Percentiles rank a stretch among this genome's conserved stretches.
These are phyloP conservation scores for Stephanodiscus triporus DNA, from an alignment of 108 stramenopile genomes.

Conservation along the genomic window DNA sequence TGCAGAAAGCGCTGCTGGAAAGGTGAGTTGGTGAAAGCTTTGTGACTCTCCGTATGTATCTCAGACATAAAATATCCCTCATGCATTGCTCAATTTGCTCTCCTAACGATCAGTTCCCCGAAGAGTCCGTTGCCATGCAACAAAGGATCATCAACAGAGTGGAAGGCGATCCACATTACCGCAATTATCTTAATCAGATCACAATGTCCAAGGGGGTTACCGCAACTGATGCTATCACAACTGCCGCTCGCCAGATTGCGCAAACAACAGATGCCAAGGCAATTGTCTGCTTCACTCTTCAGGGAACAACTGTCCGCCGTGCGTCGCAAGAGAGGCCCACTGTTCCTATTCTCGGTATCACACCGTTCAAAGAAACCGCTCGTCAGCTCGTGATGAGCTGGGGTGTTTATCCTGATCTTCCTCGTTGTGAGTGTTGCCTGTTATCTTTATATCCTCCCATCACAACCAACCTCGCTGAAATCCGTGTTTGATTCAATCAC, in stretches of 20 bases:
- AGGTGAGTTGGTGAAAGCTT: conserved; percentile 49
- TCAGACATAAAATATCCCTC: background rate
- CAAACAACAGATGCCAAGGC: conserved; percentile 66
- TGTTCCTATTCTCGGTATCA: conserved; percentile 82
- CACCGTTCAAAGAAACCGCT: conserved; percentile 74
- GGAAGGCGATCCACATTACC: conserved; percentile 68
- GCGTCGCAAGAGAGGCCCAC: conserved; percentile 76
- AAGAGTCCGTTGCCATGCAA: conserved; percentile 84
- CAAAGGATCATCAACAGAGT: conserved; percentile 84
- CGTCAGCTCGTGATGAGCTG: conserved; percentile 75
- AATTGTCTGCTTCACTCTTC: conserved; percentile 79
- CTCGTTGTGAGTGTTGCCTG: conserved; percentile 13
- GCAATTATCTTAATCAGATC: conserved; percentile 44
- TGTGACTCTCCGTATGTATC: background rate
- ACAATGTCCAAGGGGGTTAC: conserved; percentile 39
- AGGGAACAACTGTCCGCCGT: conserved; percentile 73
- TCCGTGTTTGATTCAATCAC: background rate
- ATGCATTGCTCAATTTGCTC: background rate
- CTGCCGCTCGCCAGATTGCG: conserved; percentile 70
- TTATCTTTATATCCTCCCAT: background rate
- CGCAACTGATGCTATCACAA: conserved; percentile 79
- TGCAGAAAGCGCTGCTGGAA: conserved; percentile 80
- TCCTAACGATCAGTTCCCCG: conserved; percentile 35
- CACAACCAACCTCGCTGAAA: too few relatives aligned
- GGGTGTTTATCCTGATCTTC: conserved; percentile 81